Conservation (phyloP, 495 filamentous ascomycete species). For the Tuber microsphaerosporum region DNA sequence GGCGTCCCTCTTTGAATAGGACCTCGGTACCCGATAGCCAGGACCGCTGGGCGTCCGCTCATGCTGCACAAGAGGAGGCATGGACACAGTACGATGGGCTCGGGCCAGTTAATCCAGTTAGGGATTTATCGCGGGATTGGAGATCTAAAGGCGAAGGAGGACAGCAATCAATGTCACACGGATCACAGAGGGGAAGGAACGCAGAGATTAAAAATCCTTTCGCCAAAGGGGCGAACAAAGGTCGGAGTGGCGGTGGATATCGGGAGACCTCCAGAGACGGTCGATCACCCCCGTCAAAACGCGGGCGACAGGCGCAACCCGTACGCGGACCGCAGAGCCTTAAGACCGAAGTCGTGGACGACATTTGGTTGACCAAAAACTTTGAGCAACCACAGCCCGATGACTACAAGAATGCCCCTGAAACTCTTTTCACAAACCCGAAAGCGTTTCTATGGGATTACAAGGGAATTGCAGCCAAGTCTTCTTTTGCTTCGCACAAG, state of each 20-base stretch:
- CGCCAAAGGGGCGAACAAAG: constrained; percentile 17
- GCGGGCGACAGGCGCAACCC: constrained; percentile 15
- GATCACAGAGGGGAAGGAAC: constrained; percentile 11
- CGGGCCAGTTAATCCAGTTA: constrained; percentile 26
- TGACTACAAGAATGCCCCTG: constrained; percentile 33
- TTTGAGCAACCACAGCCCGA: constrained; percentile 23
- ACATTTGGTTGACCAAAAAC: constrained; percentile 26
- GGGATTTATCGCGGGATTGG: constrained; percentile 36
- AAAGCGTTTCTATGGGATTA: constrained; percentile 37
- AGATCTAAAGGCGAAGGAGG: constrained; percentile 13
- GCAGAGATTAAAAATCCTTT: constrained; percentile 12
- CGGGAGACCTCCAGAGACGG: neutral
- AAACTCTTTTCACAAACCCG: constrained; percentile 37
- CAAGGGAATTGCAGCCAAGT: constrained; percentile 28
- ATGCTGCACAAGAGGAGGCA: constrained; percentile 32
- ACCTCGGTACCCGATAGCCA: neutral
- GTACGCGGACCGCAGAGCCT: constrained; percentile 13
- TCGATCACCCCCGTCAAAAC: neutral
- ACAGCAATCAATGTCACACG: constrained; percentile 19
- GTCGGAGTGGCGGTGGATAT: constrained; percentile 15
- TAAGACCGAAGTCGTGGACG: constrained; percentile 32
- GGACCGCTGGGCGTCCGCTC: constrained; percentile 3
- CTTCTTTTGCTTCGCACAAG: constrained; percentile 19
- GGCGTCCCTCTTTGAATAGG: neutral
- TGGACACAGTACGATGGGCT: constrained; percentile 41